Conservation (phyloP, 1,284 basidiomycete species). For the Melampsora allii-populina region DNA sequence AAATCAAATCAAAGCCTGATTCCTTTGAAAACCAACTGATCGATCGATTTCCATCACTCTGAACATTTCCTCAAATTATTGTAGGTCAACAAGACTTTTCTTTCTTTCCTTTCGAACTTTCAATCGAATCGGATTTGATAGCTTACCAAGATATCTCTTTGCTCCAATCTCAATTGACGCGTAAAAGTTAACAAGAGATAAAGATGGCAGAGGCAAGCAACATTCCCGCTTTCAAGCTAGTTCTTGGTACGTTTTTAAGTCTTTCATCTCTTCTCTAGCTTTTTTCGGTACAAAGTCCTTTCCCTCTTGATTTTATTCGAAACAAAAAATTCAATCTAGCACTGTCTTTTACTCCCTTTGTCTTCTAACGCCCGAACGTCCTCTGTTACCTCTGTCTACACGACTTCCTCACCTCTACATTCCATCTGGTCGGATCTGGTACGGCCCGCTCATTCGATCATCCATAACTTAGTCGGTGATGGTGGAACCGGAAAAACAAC, state of each 20-base stretch:
- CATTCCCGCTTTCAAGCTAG: slow-evolving; percentile 5
- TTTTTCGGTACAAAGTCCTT: neutral
- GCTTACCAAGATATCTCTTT: too few relatives aligned
- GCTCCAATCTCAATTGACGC: too few relatives aligned
- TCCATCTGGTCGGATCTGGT: neutral
- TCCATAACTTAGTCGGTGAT: slow-evolving; percentile 50
- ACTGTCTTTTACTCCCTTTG: neutral
- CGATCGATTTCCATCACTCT: too few relatives aligned
- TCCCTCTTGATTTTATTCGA: neutral
- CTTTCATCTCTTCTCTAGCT: neutral
- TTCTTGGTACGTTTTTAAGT: neutral
- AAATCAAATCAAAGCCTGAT: too few relatives aligned
- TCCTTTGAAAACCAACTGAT: too few relatives aligned
- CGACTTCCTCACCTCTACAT: neutral
- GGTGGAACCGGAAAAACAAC: slow-evolving; percentile 55
- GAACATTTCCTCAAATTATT: too few relatives aligned
- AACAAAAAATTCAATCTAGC: neutral
- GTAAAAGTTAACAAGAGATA: too few relatives aligned
- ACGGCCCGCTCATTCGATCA: too few relatives aligned
- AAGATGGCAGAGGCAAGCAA: too few relatives aligned
- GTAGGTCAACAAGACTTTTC: too few relatives aligned
- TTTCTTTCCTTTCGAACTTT: too few relatives aligned
- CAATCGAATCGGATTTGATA: too few relatives aligned
- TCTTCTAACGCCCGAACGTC: neutral
- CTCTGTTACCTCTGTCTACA: neutral